Conservation (phyloP, 2,329 filamentous ascomycete species). For the Penicillium hesseltinei region DNA sequence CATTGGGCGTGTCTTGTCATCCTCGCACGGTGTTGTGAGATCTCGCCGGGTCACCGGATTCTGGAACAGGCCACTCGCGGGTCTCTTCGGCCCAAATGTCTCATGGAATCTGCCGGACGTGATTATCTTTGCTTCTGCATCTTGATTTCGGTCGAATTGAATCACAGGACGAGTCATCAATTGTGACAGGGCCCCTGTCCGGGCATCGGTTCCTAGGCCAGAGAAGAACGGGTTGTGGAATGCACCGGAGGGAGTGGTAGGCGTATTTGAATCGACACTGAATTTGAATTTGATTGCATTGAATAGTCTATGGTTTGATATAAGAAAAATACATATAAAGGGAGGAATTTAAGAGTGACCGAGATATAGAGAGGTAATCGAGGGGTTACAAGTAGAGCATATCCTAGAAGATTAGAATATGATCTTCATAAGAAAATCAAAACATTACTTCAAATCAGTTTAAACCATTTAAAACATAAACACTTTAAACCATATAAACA, state of each 20-base stretch:
- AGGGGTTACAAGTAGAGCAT: background rate
- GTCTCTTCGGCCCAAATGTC: constrained; percentile 27
- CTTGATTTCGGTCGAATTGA: constrained; percentile 19
- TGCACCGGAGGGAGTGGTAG: constrained; percentile 20
- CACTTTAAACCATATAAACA: background rate
- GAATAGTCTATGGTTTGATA: constrained; percentile 2
- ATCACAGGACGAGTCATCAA: constrained; percentile 17
- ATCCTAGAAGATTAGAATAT: background rate
- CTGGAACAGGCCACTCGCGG: constrained; percentile 28
- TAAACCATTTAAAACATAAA: background rate
- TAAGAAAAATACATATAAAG: background rate
- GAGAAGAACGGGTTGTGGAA: constrained; percentile 21
- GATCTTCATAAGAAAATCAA: background rate
- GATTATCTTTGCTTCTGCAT: constrained; percentile 22
- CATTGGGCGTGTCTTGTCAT: constrained; percentile 18
- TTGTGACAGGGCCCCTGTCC: constrained; percentile 20
- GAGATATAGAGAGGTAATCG: background rate
- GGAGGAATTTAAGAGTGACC: background rate
- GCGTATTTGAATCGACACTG: constrained; percentile 11
- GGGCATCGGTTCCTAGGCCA: constrained; percentile 22
- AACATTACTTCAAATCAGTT: background rate
- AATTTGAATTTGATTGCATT: background rate
- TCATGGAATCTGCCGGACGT: constrained; percentile 25
- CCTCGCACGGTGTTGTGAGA: constrained; percentile 28
- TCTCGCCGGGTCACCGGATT: constrained; percentile 28